Conservation (phyloP, 2,329 filamentous ascomycete genomes). For the Coleophoma crateriformis region DNA sequence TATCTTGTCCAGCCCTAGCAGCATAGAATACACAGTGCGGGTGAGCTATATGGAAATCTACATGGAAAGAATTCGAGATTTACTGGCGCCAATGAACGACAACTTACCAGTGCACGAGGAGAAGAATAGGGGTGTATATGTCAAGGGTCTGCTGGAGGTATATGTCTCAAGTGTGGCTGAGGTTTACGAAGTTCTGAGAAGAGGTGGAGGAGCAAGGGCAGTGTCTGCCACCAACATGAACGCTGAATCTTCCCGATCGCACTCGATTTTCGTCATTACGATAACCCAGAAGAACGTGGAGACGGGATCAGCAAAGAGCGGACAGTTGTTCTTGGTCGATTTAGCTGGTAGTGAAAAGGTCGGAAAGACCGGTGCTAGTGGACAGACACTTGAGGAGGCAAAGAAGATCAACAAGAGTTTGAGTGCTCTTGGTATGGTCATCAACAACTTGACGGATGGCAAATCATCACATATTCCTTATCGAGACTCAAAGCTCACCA, state of each 20-base stretch:
- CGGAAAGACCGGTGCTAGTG: constrained; percentile 95
- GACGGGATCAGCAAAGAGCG: constrained; percentile 92
- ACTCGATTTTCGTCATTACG: constrained; percentile 97
- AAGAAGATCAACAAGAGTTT: constrained; percentile 99
- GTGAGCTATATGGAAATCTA: constrained; percentile 99
- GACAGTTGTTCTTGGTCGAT: constrained; percentile 95
- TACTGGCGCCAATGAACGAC: constrained; percentile 88
- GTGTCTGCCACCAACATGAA: constrained; percentile 99
- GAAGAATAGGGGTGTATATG: constrained; percentile 92
- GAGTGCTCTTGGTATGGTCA: constrained; percentile 97
- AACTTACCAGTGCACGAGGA: constrained; percentile 98
- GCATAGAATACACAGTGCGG: constrained; percentile 97
- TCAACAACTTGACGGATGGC: constrained; percentile 93
- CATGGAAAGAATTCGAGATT: constrained; percentile 96
- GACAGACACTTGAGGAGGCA: constrained; percentile 93
- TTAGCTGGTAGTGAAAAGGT: constrained; percentile 98
- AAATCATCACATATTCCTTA: constrained; percentile 97
- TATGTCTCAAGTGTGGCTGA: constrained; percentile 95
- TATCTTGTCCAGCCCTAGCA: constrained; percentile 85
- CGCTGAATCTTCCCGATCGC: constrained; percentile 93
- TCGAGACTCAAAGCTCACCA: constrained; percentile 94
- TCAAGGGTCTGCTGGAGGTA: constrained; percentile 89
- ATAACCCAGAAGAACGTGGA: constrained; percentile 97
- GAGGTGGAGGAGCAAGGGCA: constrained; percentile 83
- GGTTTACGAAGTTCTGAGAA: constrained; percentile 94